Percentiles rank a stretch among this genome's conserved stretches.
phyloP scores from a whole-genome alignment of 768 basidiomycete species.

The Tulasnella sp. region DNA sequence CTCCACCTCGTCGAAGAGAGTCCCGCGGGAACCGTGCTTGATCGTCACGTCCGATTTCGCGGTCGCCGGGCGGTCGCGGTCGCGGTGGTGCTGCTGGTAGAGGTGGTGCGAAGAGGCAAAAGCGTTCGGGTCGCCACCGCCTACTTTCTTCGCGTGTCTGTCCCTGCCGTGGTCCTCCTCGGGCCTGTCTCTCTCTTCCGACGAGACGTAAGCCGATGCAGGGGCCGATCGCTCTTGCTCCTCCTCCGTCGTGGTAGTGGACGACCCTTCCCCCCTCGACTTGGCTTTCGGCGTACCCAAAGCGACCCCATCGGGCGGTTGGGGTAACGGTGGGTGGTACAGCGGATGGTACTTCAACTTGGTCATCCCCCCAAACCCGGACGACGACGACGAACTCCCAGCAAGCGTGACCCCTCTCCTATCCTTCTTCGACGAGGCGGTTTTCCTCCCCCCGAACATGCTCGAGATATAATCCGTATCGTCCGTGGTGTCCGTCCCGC shows the following conservation, averaged over 20 bases:
- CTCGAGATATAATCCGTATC: constrained; percentile 3
- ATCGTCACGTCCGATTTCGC: not conserved
- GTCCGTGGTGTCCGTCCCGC: constrained; percentile 19
- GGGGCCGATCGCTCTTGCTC: not conserved
- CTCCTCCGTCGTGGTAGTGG: not conserved
- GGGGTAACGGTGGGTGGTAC: constrained; percentile 73
- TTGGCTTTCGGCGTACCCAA: not conserved
- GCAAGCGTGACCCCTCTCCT: constrained; percentile 28
- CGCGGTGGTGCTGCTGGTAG: not conserved
- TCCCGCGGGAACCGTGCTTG: not conserved
- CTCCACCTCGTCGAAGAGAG: not conserved
- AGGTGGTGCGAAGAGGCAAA: too few relatives aligned
- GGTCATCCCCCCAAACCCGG: constrained; percentile 26
- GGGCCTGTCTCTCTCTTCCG: not conserved
- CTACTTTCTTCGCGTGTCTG: not conserved
- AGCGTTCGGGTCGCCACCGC: too few relatives aligned
- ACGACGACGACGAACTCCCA: constrained; percentile 31
- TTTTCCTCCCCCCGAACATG: not conserved
- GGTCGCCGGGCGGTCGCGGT: not conserved
- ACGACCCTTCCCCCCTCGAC: not conserved
- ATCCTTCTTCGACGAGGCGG: constrained; percentile 35
- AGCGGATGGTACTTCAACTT: constrained; percentile 53
- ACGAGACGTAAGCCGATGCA: not conserved
- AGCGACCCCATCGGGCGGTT: constrained; percentile 38
- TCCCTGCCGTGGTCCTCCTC: not conserved